Base-by-base conservation (phyloP, 805 yeast genomes). In the Candida ortonii region DNA sequence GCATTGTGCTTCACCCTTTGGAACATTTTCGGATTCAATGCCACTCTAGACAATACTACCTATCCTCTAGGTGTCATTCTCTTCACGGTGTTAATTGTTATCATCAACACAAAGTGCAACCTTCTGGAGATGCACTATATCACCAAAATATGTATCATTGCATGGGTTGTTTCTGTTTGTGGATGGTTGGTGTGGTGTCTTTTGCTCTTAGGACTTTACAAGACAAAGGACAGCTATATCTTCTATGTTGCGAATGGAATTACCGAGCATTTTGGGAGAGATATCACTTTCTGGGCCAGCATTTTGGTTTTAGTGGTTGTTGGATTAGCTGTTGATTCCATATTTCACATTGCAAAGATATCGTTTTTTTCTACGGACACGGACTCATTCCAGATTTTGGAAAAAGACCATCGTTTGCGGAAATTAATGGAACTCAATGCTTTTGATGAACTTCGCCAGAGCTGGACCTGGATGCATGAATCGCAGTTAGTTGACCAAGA, bases 131-230 rank as follows among this genome's bases (percentile, higher is more conserved):
- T 85, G 78, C 84, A 80, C 47, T 67, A 75, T 41, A 67, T 86
- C 38, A 80, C 84, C 10, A 71, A 84, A 66, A 52, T 86, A 24
- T 80, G 84, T 15, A 64, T 78, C 46, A 76, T 78, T 0, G 77
- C 93, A 1, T 71, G 80, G 41, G 52, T 73, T 9, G 68, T 88
- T 11, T 85, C 96, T 0, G 79, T 79, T 20, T 76, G 80, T 16
- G 98, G 97, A 1, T 93, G 94, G 80, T 62, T 84, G 6, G 48
- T 80, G 9, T 93, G 97, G 96, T 79, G 85, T 56, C 68, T 84
- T 36, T 57, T 88, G 18, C 72, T 90, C 29, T 84, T 89, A 53
- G 71, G 70, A 3, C 61, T 89, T n/a, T 82, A 85, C 55, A 65
- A 59, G 50, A 59, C 53, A 46, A 73, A 62, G 53, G 73, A 53